Conservation (phyloP, 768 basidiomycete species). For the Auricularia sp. region DNA sequence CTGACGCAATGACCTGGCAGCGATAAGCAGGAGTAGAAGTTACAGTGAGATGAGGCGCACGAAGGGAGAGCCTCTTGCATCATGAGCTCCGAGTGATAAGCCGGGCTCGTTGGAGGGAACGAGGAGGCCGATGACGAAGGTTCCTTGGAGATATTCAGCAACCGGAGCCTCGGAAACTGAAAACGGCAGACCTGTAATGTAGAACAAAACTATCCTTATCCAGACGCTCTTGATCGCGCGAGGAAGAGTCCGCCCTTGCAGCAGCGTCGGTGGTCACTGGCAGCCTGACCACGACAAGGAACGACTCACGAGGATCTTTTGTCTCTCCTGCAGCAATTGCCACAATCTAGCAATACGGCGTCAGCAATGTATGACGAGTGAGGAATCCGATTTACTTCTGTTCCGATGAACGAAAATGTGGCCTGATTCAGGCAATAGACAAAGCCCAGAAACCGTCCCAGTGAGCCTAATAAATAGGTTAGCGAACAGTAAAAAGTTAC, state of each 20-base stretch:
- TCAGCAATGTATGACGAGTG: neutral
- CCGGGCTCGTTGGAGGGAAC: constrained; percentile 36
- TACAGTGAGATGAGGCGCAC: constrained; percentile 10
- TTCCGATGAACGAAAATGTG: constrained; percentile 31
- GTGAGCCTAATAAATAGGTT: constrained; percentile 24
- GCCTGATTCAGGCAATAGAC: constrained; percentile 20
- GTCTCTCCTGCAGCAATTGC: constrained; percentile 18
- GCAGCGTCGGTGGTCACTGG: too few species aligned
- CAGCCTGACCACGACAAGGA: neutral
- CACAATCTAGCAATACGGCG: constrained; percentile 31
- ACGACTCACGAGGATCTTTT: constrained; percentile 20
- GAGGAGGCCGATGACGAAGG: constrained; percentile 30
- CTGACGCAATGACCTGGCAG: constrained; percentile 31
- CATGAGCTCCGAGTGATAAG: constrained; percentile 30
- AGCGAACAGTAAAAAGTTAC: too few species aligned
- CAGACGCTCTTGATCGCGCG: constrained; percentile 34
- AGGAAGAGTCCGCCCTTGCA: constrained; percentile 21
- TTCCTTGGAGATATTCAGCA: constrained; percentile 21
- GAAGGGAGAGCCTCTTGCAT: constrained; percentile 41
- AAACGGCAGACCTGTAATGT: constrained; percentile 5
- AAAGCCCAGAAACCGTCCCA: constrained; percentile 11
- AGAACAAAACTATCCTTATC: constrained; percentile 32
- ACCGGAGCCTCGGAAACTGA: neutral
- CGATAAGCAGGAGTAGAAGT: neutral
- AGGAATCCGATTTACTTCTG: constrained; percentile 33